Base-by-base conservation (phyloP, 2,329 filamentous ascomycete genomes). In the Colletotrichum eremochloae region DNA sequence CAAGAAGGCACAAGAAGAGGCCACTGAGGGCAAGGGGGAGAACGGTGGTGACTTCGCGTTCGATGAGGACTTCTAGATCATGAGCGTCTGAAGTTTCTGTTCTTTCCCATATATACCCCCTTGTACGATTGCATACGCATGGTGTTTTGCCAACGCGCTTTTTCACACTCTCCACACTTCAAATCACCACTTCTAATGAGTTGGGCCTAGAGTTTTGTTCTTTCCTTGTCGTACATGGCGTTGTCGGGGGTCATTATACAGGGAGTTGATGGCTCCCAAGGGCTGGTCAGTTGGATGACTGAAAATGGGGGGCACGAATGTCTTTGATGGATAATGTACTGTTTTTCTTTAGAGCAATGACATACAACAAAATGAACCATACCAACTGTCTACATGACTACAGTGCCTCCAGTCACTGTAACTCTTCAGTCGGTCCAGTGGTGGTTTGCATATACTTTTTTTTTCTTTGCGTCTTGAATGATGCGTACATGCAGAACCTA, bases 41-140 rank as follows among this genome's bases (percentile, higher is more conserved):
- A 90, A 90, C 75, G 89, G 88, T 48, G 93, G 94, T 75, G 94
- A 96, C 86, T 97, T 99, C 86, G 88, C 85, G 82, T 98, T 99
- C 79, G 95, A 98, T 77, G 96, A 98, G 76, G 96, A 99, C 86
- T 99, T 99, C 81, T 98, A 94, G 88, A 87, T 81, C 75, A 61
- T 31, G 71, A 73, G 63, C 70, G 68, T 15, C 53, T 69, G 57
- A 53, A 56, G 50, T 72, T 67, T 67, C 9, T 73, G 63, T 74
- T 64, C 66, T 53, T 76, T 75, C 36, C 62, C 29, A 64, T 68
- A 75, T 76, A 76, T 48, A 48, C 46, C 71, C 75, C 75, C 71
- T 74, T 66, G 73, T 75, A 75, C 56, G 42, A 74, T 58, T 74
- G 72, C 67, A 72, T 72, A 36, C 73, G 67, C 55, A 66, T 68